Evolutionary conservation across 352 stramenopile species (phyloP).

Genomic region (Pythium brassicae): DNA sequence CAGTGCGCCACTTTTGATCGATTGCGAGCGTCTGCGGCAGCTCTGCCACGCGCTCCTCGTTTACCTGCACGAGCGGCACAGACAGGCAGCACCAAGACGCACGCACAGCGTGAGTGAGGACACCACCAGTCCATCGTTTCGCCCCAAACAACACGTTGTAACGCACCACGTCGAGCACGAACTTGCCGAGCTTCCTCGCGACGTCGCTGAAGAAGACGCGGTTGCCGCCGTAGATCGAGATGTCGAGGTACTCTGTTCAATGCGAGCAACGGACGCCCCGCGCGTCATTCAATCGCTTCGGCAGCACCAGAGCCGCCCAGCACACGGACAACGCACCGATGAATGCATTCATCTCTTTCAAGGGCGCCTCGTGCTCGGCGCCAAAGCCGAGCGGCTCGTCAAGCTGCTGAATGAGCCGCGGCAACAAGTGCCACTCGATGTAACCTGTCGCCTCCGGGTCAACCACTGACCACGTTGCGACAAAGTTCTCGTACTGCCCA

Average conservation of each 20-base stretch:
- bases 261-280: background rate
- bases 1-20: constrained; percentile 45
- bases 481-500: constrained; percentile 61
- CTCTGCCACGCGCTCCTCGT: constrained; percentile 33
- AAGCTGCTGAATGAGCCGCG: constrained; percentile 59
- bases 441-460: constrained; percentile 76
- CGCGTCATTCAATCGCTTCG: background rate
- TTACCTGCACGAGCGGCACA: constrained; percentile 19
- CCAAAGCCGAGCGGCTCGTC: constrained; percentile 66
- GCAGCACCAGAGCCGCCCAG: no score
- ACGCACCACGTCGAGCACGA: constrained; percentile 50
- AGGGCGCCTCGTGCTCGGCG: constrained; percentile 28
- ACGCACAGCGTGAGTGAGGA: constrained; percentile 1
- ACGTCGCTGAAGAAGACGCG: constrained; percentile 59
- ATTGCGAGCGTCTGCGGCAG: constrained; percentile 43
- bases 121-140: background rate
- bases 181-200: constrained; percentile 49
- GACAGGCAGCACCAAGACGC: no score
- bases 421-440: constrained; percentile 62
- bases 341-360: constrained; percentile 48
- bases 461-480: constrained; percentile 44
- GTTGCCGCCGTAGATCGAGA: constrained; percentile 48
- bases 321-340: constrained; percentile 58
- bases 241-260: constrained; percentile 34
- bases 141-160: no score